Percentiles rank a stretch among this genome's conserved stretches.
These are phyloP conservation scores for Gossypium lobatum DNA, from an alignment of 441 rosid species.

Conservation along the genomic window DNA sequence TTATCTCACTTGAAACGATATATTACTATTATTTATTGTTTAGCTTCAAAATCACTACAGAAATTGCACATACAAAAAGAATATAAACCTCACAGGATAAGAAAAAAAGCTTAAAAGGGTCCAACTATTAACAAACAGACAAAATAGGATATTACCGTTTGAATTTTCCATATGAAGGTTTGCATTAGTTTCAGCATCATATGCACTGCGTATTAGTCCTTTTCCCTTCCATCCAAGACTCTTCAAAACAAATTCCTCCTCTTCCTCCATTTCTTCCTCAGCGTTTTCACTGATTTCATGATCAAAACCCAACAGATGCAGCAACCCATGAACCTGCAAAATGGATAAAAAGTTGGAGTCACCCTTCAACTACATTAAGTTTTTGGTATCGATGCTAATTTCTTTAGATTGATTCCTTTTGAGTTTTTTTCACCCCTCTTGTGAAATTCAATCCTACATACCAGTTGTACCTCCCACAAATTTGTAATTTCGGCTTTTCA, in stretches of 20 bases:
- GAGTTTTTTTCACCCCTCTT: too few species aligned
- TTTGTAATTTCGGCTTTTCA: not conserved
- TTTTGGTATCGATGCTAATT: not conserved
- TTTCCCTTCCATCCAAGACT: conserved; percentile 93
- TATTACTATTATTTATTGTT: not conserved
- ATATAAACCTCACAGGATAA: not conserved
- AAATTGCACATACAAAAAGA: not conserved
- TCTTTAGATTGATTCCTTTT: not conserved
- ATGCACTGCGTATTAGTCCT: conserved; percentile 83
- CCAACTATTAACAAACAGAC: not conserved
- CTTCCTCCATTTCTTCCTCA: conserved; percentile 90
- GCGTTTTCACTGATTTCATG: conserved; percentile 91
- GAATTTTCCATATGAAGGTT: conserved; percentile 33
- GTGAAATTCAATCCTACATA: not conserved
- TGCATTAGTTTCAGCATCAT: conserved; percentile 36
- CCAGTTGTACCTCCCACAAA: not conserved
- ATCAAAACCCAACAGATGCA: conserved; percentile 91
- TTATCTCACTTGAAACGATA: conserved; percentile 20
- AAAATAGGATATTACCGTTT: conserved; percentile 46
- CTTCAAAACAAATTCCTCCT: conserved; percentile 64
- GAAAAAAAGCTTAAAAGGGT: not conserved
- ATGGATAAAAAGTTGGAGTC: not conserved
- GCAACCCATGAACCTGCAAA: conserved; percentile 81
- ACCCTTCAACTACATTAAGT: not conserved
- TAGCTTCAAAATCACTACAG: conserved; percentile 10